A percentile compares a stretch with the other conserved stretches of the same genome.
These are phyloP conservation scores for Zygosaccharomyces gambellarensis DNA, from an alignment of 805 yeast genomes.

Conservation along the genomic window DNA sequence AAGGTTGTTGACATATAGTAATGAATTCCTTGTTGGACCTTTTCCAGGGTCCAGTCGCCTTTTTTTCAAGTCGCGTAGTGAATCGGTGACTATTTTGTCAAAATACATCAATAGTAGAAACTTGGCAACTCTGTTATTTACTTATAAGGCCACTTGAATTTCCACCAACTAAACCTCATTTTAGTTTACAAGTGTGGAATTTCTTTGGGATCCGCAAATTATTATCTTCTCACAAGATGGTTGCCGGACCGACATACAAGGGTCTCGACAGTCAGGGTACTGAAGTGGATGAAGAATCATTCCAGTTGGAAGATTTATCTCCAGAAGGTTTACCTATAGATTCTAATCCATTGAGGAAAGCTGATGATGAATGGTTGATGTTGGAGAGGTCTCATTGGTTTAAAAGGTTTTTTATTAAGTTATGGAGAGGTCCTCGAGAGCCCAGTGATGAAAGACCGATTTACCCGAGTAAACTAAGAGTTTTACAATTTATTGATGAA, in stretches of 20 bases:
- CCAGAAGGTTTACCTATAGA: slow-evolving; percentile 1
- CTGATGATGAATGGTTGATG: slow-evolving; percentile 21
- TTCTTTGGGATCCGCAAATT: neutral
- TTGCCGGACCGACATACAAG: neutral
- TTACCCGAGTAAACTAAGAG: slow-evolving; percentile 25
- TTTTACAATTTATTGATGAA: slow-evolving; percentile 36
- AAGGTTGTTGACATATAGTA: neutral
- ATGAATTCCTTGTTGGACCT: neutral
- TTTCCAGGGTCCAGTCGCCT: neutral
- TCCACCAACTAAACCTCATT: neutral
- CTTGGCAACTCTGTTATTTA: neutral
- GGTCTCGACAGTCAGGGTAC: neutral
- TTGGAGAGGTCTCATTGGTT: slow-evolving; percentile 15
- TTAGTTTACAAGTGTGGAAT: neutral
- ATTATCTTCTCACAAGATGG: neutral
- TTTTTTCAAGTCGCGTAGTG: neutral
- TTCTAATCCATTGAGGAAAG: neutral
- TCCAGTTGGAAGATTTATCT: slow-evolving; percentile 7
- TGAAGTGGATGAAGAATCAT: slow-evolving; percentile 1
- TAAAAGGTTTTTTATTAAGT: slow-evolving; percentile 26
- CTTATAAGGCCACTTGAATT: neutral
- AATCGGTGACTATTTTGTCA: neutral
- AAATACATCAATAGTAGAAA: neutral
- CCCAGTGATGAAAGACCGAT: slow-evolving; percentile 47
- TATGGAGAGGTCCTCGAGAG: slow-evolving; percentile 55